Evolutionary conservation across 306 rosid species (phyloP).

Genomic region (Senna siamea): DNA sequence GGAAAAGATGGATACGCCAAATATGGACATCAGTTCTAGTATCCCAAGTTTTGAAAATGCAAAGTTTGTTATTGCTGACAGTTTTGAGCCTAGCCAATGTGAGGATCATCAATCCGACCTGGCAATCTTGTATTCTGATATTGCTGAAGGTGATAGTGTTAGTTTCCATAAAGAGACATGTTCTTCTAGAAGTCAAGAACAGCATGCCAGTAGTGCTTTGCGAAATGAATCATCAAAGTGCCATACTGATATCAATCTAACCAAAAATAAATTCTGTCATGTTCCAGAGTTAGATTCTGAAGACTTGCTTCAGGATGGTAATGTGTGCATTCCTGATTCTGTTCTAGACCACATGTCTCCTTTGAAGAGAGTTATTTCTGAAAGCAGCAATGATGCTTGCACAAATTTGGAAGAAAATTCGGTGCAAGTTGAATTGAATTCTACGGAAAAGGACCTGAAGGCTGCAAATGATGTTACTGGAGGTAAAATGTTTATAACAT

Average conservation of each 20-base stretch:
- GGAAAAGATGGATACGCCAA: conserved; percentile 41
- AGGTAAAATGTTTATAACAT: conserved; percentile 49
- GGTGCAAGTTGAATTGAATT: conserved; percentile 33
- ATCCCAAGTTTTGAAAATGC: conserved; percentile 41
- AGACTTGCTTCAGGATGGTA: conserved; percentile 43
- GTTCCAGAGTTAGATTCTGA: conserved; percentile 39
- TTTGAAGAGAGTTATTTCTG: conserved; percentile 38
- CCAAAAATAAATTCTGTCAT: background rate
- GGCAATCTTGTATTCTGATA: conserved; percentile 42
- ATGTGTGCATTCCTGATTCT: conserved; percentile 45
- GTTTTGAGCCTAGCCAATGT: conserved; percentile 49
- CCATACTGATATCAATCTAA: conserved; percentile 30
- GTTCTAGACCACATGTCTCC: conserved; percentile 44
- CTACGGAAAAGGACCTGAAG: conserved; percentile 38
- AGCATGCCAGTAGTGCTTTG: conserved; percentile 36
- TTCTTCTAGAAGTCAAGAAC: conserved; percentile 39
- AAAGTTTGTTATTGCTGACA: conserved; percentile 49
- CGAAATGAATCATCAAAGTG: conserved; percentile 44
- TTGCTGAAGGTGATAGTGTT: conserved; percentile 50
- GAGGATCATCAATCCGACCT: conserved; percentile 42
- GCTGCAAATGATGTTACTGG: conserved; percentile 44
- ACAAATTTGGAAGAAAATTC: conserved; percentile 36
- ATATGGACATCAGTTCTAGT: conserved; percentile 32
- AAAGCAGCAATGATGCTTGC: conserved; percentile 42
- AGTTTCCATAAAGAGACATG: conserved; percentile 40